Percentiles rank a stretch among this genome's conserved stretches.
Conservation (phyloP, 1,284 basidiomycete species). For the Trametes sp. region DNA sequence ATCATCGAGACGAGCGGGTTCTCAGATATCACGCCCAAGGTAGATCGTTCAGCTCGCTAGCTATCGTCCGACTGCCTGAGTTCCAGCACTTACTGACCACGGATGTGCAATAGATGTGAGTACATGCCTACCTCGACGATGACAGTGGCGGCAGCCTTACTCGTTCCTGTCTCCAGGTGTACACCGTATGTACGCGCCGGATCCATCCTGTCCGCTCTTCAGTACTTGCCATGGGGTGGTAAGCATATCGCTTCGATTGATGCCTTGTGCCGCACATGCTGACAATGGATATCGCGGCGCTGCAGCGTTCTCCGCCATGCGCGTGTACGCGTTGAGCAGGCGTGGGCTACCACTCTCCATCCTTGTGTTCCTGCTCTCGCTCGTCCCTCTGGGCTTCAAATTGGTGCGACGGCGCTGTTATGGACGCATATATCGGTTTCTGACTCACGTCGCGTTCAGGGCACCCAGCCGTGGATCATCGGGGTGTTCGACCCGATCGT, state of each 20-base stretch:
- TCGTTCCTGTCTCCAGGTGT: not conserved
- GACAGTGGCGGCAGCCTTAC: too few relatives aligned
- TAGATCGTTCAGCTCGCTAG: not conserved
- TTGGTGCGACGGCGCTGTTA: not conserved
- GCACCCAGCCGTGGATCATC: not conserved
- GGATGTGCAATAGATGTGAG: not conserved
- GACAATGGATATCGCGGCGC: too few relatives aligned
- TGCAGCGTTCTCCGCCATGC: not conserved
- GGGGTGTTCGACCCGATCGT: not conserved
- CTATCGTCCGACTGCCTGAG: not conserved
- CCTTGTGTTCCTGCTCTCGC: not conserved
- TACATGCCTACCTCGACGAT: not conserved
- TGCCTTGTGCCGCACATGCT: too few relatives aligned
- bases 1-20: not conserved
- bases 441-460: not conserved
- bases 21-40: not conserved
- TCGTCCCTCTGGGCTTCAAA: not conserved
- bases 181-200: not conserved
- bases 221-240: not conserved
- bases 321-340: not conserved
- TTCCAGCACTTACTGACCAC: not conserved
- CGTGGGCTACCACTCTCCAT: not conserved
- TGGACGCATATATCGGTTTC: too few relatives aligned
- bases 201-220: not conserved
- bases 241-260: not conserved